phyloP scores from a whole-genome alignment of 2,329 filamentous ascomycete species.

The Verticillium tricorpus region DNA sequence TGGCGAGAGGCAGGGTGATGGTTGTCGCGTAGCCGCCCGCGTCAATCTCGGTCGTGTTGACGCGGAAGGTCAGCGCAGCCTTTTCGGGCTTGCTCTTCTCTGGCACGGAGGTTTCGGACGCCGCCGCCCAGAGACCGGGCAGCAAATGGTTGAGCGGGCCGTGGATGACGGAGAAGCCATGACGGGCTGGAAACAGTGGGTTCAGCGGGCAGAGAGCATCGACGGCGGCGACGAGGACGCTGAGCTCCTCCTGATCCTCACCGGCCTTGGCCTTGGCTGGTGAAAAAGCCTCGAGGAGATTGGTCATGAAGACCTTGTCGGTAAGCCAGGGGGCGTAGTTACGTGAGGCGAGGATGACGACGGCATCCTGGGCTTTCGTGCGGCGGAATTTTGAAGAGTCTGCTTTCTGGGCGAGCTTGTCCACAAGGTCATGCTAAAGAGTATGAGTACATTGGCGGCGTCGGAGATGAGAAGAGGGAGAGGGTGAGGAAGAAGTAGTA shows the following conservation, averaged over 20 bases:
- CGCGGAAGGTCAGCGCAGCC: constrained; percentile 6
- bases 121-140: constrained; percentile 37
- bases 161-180: constrained; percentile 49
- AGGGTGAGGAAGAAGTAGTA: background rate
- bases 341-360: constrained; percentile 46
- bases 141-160: constrained; percentile 36
- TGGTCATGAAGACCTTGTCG: constrained; percentile 34
- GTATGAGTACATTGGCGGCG: background rate
- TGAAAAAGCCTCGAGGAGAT: constrained; percentile 12
- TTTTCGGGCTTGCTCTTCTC: constrained; percentile 4
- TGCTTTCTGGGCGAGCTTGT: background rate
- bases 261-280: background rate
- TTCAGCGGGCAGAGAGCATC: constrained; percentile 44
- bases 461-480: background rate
- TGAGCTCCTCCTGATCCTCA: constrained; percentile 23
- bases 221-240: constrained; percentile 50
- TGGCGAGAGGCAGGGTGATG: constrained; percentile 63
- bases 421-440: background rate
- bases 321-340: constrained; percentile 43
- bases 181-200: constrained; percentile 22
- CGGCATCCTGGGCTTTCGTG: constrained; percentile 27
- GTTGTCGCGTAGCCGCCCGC: constrained; percentile 16
- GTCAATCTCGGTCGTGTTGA: background rate
- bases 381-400: background rate
- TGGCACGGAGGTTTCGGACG: background rate